phyloP scores from a whole-genome alignment of 2,329 filamentous ascomycete species.

The Diaporthe australafricana region DNA sequence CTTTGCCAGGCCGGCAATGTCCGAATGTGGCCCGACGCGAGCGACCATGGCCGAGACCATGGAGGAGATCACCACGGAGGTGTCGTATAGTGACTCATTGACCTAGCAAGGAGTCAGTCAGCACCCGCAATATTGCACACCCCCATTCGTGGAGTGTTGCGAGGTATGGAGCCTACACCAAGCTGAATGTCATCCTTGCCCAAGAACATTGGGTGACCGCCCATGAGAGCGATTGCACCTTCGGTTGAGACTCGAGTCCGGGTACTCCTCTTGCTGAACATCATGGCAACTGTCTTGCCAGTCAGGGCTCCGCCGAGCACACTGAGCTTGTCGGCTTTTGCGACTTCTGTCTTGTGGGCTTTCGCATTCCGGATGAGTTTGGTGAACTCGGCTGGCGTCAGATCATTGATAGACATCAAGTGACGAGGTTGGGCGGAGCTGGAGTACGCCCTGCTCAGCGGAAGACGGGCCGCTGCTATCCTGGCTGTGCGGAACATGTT shows the following conservation, averaged over 20 bases:
- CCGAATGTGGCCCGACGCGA: slow-evolving; percentile 81
- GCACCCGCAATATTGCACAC: neutral
- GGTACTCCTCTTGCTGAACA: slow-evolving; percentile 96
- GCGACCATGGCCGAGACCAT: slow-evolving; percentile 89
- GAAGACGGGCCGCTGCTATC: slow-evolving; percentile 42
- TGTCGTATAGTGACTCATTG: slow-evolving; percentile 96
- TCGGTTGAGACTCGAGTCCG: slow-evolving; percentile 95
- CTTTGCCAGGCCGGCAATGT: slow-evolving; percentile 77
- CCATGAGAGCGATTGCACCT: slow-evolving; percentile 86
- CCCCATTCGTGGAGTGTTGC: slow-evolving; percentile 3
- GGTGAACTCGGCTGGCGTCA: slow-evolving; percentile 82
- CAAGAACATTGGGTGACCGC: slow-evolving; percentile 95
- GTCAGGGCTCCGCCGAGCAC: slow-evolving; percentile 72
- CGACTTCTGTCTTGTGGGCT: slow-evolving; percentile 80
- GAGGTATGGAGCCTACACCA: slow-evolving; percentile 67
- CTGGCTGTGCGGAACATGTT: slow-evolving; percentile 42
- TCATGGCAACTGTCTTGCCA: slow-evolving; percentile 89
- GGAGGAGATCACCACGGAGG: slow-evolving; percentile 90
- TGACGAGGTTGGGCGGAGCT: slow-evolving; percentile 72
- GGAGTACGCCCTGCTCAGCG: slow-evolving; percentile 58
- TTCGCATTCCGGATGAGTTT: slow-evolving; percentile 86
- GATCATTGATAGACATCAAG: slow-evolving; percentile 90
- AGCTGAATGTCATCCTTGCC: slow-evolving; percentile 97
- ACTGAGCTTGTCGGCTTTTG: slow-evolving; percentile 71
- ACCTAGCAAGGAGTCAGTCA: slow-evolving; percentile 60